Conservation (phyloP, 73 alveolate genomes). For the Paramecium pentaurelia region DNA sequence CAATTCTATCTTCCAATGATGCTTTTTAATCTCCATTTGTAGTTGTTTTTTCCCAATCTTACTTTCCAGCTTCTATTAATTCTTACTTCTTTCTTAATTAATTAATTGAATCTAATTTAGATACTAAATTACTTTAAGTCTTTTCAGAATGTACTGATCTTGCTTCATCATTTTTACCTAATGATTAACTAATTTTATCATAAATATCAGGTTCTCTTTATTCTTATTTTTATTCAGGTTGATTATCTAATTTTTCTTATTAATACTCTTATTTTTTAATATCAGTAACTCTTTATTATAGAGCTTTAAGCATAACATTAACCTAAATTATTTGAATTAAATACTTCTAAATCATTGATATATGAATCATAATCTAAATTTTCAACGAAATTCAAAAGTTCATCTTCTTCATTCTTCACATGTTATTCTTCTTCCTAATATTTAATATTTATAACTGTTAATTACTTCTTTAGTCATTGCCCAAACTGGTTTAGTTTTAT, state of each 20-base stretch:
- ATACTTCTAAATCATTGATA: constrained; percentile 86
- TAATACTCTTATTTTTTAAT: constrained; percentile 79
- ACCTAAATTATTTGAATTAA: neutral
- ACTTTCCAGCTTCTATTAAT: constrained; percentile 48
- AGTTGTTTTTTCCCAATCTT: constrained; percentile 71
- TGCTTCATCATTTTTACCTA: constrained; percentile 46
- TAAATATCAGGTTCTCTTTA: constrained; percentile 25
- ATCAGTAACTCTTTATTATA: constrained; percentile 77
- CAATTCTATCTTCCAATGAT: constrained; percentile 84
- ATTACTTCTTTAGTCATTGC: constrained; percentile 76
- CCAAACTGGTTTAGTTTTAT: constrained; percentile 79
- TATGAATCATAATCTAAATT: constrained; percentile 86
- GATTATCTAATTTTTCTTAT: constrained; percentile 68
- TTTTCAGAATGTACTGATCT: constrained; percentile 54
- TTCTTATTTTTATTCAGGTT: constrained; percentile 42
- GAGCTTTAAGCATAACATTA: constrained; percentile 78
- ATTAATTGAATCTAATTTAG: constrained; percentile 56
- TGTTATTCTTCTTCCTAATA: constrained; percentile 66
- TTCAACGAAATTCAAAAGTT: constrained; percentile 80
- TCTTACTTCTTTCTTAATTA: constrained; percentile 54
- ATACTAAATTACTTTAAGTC: neutral
- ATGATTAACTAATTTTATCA: constrained; percentile 49
- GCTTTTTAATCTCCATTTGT: constrained; percentile 58
- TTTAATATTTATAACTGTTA: neutral
- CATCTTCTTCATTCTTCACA: constrained; percentile 78